These are phyloP conservation scores for Lanmaoa rubissima DNA, from an alignment of 768 basidiomycete genomes.

Conservation along the genomic window DNA sequence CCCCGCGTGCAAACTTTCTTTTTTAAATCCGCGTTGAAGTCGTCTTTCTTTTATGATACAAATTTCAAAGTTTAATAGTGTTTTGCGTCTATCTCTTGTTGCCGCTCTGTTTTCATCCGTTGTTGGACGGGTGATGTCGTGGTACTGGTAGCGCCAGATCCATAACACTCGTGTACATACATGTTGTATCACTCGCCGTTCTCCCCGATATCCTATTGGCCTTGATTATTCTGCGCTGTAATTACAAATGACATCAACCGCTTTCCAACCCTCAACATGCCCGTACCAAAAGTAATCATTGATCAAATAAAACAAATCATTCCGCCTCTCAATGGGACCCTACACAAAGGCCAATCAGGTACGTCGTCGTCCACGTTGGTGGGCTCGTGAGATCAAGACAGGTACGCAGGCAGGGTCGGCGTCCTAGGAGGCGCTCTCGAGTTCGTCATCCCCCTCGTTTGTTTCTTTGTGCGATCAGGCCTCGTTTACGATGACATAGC, in stretches of 20 bases:
- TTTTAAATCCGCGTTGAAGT: conserved; percentile 1
- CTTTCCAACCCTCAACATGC: conserved; percentile 42
- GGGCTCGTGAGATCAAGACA: conserved; percentile 1
- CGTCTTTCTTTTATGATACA: conserved; percentile 22
- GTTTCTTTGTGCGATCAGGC: background rate
- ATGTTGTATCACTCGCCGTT: conserved; percentile 27
- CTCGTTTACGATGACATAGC: conserved; percentile 40
- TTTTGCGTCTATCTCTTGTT: conserved; percentile 11
- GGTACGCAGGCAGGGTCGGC: conserved; percentile 71
- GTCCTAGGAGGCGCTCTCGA: conserved; percentile 93
- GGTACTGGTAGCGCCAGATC: conserved; percentile 10
- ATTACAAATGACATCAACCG: background rate
- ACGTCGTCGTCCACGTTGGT: conserved; percentile 17
- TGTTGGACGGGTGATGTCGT: background rate
- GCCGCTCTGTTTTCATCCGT: background rate
- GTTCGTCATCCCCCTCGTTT: conserved; percentile 45
- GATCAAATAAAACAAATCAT: conserved; percentile 80
- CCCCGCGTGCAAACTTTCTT: conserved; percentile 1
- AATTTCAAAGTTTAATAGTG: conserved; percentile 25
- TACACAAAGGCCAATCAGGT: conserved; percentile 97
- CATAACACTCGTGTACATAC: conserved; percentile 20
- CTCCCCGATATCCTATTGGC: conserved; percentile 20
- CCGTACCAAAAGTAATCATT: conserved; percentile 57
- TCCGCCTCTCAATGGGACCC: conserved; percentile 81
- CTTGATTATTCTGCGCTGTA: background rate